Evolutionary conservation across 257 asterid species (phyloP).

Genomic region (Gentiana macrophylla): DNA sequence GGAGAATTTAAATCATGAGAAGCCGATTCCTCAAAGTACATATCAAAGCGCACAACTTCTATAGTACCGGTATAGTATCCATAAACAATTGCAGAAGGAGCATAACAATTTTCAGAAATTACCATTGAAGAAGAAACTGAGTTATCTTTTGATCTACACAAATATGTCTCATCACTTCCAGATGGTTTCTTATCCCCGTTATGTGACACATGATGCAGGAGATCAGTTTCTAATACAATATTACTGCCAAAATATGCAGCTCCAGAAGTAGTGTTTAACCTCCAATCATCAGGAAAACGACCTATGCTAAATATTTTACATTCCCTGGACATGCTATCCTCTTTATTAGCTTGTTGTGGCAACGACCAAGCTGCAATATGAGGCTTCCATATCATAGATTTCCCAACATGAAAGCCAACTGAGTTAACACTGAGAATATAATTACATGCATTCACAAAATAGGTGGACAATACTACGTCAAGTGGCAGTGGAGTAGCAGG

Average conservation of each 20-base stretch:
- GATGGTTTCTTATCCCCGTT: slow-evolving; percentile 5
- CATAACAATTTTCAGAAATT: slow-evolving; percentile 53
- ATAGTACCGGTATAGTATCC: slow-evolving; percentile 79
- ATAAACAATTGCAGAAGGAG: slow-evolving; percentile 75
- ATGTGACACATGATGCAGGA: slow-evolving; percentile 12
- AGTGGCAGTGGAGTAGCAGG: slow-evolving; percentile 40
- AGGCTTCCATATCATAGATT: slow-evolving; percentile 68
- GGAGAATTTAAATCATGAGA: slow-evolving; percentile 24
- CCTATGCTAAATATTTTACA: slow-evolving; percentile 46
- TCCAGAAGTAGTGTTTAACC: slow-evolving; percentile 19
- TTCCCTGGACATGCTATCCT: slow-evolving; percentile 25
- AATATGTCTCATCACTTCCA: slow-evolving; percentile 19
- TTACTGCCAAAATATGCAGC: slow-evolving; percentile 10
- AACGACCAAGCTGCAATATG: slow-evolving; percentile 57
- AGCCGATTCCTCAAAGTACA: slow-evolving; percentile 41
- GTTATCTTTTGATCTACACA: slow-evolving; percentile 25
- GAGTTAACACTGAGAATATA: slow-evolving; percentile 61
- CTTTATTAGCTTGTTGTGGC: slow-evolving; percentile 34
- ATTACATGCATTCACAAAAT: slow-evolving; percentile 39
- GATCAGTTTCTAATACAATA: slow-evolving; percentile 10
- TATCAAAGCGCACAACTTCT: slow-evolving; percentile 54
- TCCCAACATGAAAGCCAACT: slow-evolving; percentile 39
- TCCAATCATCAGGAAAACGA: slow-evolving; percentile 43
- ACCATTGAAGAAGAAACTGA: slow-evolving; percentile 88
- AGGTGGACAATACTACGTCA: slow-evolving; percentile 30